These are phyloP conservation scores for Daldinia eschscholtzii DNA, from an alignment of 2,329 filamentous ascomycete genomes.

Conservation along the genomic window DNA sequence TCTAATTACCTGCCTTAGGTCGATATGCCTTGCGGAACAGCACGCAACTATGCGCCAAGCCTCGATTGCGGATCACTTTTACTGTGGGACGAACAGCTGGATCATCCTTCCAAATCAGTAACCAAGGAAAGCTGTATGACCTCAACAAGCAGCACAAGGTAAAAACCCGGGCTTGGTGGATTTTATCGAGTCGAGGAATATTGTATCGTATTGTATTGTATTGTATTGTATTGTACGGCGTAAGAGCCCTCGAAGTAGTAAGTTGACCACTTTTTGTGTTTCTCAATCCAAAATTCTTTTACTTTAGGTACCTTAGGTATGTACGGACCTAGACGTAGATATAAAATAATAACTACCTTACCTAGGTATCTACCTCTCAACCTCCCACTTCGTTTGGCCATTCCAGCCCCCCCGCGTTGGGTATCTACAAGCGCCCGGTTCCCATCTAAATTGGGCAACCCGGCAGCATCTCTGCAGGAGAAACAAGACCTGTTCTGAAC, in stretches of 20 bases:
- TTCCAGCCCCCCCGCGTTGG: slow-evolving; percentile 25
- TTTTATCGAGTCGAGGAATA: background rate
- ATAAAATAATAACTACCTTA: background rate
- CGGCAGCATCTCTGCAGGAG: slow-evolving; percentile 29
- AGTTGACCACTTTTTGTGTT: too few species aligned
- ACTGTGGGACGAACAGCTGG: slow-evolving; percentile 24
- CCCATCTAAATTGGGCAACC: slow-evolving; percentile 48
- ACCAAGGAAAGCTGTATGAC: slow-evolving; percentile 26
- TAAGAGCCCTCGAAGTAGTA: background rate
- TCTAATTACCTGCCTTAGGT: slow-evolving; percentile 13
- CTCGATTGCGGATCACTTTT: slow-evolving; percentile 14
- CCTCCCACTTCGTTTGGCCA: background rate
- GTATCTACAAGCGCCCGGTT: slow-evolving; percentile 43
- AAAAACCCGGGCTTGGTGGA: slow-evolving; percentile 7
- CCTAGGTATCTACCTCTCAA: background rate
- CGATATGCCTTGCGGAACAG: slow-evolving; percentile 11
- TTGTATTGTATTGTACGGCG: too few species aligned
- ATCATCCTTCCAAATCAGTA: slow-evolving; percentile 26
- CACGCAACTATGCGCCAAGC: slow-evolving; percentile 31
- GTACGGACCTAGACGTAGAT: background rate
- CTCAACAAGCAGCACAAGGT: slow-evolving; percentile 24
- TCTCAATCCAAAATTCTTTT: too few species aligned
- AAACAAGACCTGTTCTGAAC: slow-evolving; percentile 23
- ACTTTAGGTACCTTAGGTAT: too few species aligned
- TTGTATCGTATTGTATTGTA: too few species aligned